These are phyloP conservation scores for Pouteria glomerata DNA, from an alignment of 148 eudicot genomes.

Conservation along the genomic window DNA sequence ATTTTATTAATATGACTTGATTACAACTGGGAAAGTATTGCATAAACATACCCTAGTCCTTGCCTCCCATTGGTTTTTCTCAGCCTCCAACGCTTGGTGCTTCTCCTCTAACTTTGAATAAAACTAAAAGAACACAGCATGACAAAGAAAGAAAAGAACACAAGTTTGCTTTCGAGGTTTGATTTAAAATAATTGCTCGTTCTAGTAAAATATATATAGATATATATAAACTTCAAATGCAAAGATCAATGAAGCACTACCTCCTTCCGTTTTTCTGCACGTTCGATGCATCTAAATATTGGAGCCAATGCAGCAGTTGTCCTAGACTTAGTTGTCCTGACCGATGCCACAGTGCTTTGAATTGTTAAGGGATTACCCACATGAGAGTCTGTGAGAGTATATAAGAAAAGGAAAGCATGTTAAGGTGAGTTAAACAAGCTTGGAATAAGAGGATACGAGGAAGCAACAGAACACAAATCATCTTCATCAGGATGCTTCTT, in stretches of 20 bases:
- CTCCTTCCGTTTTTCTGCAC: conserved; percentile 90
- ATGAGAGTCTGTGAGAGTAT: conserved; percentile 2
- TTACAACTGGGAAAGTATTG: neutral
- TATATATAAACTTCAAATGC: neutral
- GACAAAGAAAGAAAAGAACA: neutral
- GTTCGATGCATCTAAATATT: conserved; percentile 57
- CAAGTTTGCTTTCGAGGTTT: neutral
- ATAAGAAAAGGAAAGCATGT: neutral
- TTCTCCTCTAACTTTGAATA: conserved; percentile 80
- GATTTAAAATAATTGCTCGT: neutral
- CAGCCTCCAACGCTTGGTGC: conserved; percentile 84
- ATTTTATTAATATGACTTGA: neutral
- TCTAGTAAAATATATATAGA: neutral
- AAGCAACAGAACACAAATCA: conserved; percentile 54
- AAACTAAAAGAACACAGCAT: conserved; percentile 36
- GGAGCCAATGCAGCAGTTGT: conserved; percentile 64
- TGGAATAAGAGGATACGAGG: conserved; percentile 66
- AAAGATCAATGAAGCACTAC: conserved; percentile 36
- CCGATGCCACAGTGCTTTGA: conserved; percentile 39
- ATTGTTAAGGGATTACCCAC: conserved; percentile 33
- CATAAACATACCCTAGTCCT: conserved; percentile 56
- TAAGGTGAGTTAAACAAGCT: conserved; percentile 1
- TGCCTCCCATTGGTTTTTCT: conserved; percentile 66
- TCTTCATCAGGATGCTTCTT: conserved; percentile 72
- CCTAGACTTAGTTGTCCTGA: conserved; percentile 34